Percentiles rank a stretch among this genome's conserved stretches.
phyloP scores from a whole-genome alignment of 345 rosid genomes.

The Syzygium aromaticum region DNA sequence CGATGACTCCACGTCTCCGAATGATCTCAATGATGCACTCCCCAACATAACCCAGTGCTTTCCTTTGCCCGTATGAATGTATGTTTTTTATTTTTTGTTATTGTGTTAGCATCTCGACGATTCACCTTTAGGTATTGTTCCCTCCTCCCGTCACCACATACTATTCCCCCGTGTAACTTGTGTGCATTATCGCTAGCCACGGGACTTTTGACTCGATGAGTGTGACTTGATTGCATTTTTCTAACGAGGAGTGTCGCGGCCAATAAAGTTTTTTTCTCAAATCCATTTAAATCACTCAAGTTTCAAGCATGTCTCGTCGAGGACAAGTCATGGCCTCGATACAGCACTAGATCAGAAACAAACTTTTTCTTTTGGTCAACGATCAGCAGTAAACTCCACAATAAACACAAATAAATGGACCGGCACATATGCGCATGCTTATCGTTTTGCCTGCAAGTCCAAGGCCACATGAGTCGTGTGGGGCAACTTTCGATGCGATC shows the following conservation, averaged over 20 bases:
- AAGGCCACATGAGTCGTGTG: accelerated
- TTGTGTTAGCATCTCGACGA: not conserved
- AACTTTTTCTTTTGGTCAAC: not conserved
- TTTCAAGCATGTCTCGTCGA: not conserved
- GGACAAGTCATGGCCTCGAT: accelerated
- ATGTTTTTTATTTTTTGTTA: not conserved
- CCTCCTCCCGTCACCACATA: not conserved
- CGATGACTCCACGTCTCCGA: not conserved
- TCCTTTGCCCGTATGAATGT: too few species aligned
- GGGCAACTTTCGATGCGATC: not conserved
- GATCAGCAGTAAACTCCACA: not conserved
- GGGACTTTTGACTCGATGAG: accelerated
- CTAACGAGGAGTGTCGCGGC: not conserved
- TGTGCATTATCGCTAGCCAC: accelerated
- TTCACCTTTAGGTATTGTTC: not conserved
- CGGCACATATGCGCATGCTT: accelerated
- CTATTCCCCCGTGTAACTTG: accelerated
- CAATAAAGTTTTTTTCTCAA: not conserved
- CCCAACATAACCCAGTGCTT: too few species aligned
- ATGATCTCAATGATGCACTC: too few species aligned
- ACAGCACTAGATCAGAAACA: not conserved
- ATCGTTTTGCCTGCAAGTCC: not conserved
- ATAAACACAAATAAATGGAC: not conserved
- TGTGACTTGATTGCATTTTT: not conserved
- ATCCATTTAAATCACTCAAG: not conserved